These are phyloP conservation scores for Hortiboletus flavorubellus DNA, from an alignment of 768 basidiomycete genomes.

Conservation along the genomic window DNA sequence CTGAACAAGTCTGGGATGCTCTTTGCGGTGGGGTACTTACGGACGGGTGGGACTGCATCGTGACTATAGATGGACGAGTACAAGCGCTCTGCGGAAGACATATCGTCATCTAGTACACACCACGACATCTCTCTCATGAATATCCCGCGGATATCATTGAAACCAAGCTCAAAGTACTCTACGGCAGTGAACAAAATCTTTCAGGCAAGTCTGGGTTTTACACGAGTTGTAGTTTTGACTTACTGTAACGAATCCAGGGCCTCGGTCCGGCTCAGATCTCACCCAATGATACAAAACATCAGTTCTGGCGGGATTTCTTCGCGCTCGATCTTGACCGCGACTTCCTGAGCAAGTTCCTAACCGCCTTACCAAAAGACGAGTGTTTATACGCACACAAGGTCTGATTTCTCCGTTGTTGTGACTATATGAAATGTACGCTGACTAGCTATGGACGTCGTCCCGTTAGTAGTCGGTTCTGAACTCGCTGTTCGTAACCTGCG, in stretches of 20 bases:
- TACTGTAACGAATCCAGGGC: conserved; percentile 31
- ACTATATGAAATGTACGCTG: conserved; percentile 2
- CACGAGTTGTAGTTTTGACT: neutral
- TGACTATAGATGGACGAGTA: neutral
- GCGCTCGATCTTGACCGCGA: conserved; percentile 48
- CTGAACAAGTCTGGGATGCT: conserved; percentile 1
- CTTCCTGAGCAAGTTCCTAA: conserved; percentile 42
- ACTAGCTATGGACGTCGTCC: conserved; percentile 9
- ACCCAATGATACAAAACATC: conserved; percentile 40
- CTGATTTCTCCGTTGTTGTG: conserved; percentile 1
- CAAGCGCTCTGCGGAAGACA: neutral
- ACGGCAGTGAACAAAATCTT: conserved; percentile 48
- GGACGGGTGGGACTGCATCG: conserved; percentile 26
- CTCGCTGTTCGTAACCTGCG: conserved; percentile 45
- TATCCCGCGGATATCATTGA: conserved; percentile 10
- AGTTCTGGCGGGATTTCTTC: conserved; percentile 54
- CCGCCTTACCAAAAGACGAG: conserved; percentile 43
- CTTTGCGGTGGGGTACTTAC: conserved; percentile 10
- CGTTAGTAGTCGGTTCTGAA: conserved; percentile 49
- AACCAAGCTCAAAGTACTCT: conserved; percentile 46
- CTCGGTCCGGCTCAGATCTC: conserved; percentile 40
- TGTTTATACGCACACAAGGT: conserved; percentile 55
- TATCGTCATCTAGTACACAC: neutral
- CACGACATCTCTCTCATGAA: conserved; percentile 12
- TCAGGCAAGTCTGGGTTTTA: conserved; percentile 27